Evolutionary conservation across 306 rosid species (phyloP).

Genomic region (Comarum palustre): DNA sequence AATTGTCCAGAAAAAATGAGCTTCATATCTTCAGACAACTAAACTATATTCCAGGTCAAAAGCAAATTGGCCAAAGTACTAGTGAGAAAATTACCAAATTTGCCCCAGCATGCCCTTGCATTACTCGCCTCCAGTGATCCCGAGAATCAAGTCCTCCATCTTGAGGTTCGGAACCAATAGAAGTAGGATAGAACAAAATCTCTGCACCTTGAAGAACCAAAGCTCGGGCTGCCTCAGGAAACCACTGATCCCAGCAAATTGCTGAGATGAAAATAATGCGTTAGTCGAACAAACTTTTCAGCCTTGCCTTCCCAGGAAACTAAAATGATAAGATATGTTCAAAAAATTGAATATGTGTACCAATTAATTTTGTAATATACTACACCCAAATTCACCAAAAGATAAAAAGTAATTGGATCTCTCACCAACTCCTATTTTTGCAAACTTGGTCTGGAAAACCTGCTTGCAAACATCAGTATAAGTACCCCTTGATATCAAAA

Average conservation of each 20-base stretch:
- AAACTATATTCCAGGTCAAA: neutral
- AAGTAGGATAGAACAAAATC: constrained; percentile 90
- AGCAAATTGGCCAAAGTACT: neutral
- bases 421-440: constrained; percentile 93
- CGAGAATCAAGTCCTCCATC: constrained; percentile 75
- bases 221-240: constrained; percentile 93
- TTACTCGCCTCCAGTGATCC: constrained; percentile 91
- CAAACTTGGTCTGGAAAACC: constrained; percentile 88
- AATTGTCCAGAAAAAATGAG: neutral
- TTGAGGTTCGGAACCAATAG: constrained; percentile 96
- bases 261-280: constrained; percentile 46
- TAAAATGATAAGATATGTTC: constrained; percentile 10
- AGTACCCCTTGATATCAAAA: constrained; percentile 15
- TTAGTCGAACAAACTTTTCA: constrained; percentile 17
- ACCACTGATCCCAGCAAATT: constrained; percentile 99
- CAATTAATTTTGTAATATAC: neutral
- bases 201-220: constrained; percentile 99
- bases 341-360: constrained; percentile 5
- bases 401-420: constrained; percentile 3
- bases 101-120: constrained; percentile 99
- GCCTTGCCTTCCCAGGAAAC: constrained; percentile 10
- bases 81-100: constrained; percentile 56
- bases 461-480: constrained; percentile 37
- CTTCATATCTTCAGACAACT: neutral
- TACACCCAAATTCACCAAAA: constrained; percentile 8